Evolutionary conservation across 768 basidiomycete genomes (phyloP), one percentile per base, ranked within the genome.

Genomic region (Psilocybe sp.): DNA sequence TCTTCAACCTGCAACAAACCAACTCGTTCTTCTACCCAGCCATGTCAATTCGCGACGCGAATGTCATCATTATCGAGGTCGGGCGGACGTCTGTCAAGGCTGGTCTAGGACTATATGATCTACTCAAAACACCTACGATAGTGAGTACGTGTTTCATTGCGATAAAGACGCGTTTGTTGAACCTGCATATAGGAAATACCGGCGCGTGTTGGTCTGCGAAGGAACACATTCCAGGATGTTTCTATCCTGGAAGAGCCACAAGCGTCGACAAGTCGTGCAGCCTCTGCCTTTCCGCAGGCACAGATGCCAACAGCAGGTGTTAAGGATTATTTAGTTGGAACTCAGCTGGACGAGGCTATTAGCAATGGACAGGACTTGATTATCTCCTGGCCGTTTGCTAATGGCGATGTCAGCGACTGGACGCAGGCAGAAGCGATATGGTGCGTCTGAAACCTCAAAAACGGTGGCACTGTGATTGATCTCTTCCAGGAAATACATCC

Each of bases 351-450:
- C 58, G 89, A 92, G 53, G 91, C 90, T 2, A 69, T 91, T 9
- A 79, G 79, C 2, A 77, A 81, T 2, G 88, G 83, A 3, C 84
- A 90, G 50, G 87, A 92, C 44, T 63, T 95, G 14, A 68, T 78
- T 5, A 65, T 92, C 9, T 91, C 82, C 28, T 92, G 89, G 88
- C 93, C 94, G 2, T 89, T 95, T 60, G 78, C 80, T 40, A 79
- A 87, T 20, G 86, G 82, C 3, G 78, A 81, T 57, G 72, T 95
- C 50, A 74, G 69, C 13, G 87, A 95, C 62, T 96, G 85, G 84
- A 77, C 73, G 15, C 91, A 92, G 56, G 88, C 90, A 14, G 93
- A 96, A 64, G 94, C 92, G 0, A 73, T 97, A 45, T 92, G 92
- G 93, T 93, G 63, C 44, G 84, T 70, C 2, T 35, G 32, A 9